A percentile compares a stretch with the other conserved stretches of the same genome.
Conservation (phyloP, 2,329 filamentous ascomycete species). For the Pseudogymnoascus sp. region DNA sequence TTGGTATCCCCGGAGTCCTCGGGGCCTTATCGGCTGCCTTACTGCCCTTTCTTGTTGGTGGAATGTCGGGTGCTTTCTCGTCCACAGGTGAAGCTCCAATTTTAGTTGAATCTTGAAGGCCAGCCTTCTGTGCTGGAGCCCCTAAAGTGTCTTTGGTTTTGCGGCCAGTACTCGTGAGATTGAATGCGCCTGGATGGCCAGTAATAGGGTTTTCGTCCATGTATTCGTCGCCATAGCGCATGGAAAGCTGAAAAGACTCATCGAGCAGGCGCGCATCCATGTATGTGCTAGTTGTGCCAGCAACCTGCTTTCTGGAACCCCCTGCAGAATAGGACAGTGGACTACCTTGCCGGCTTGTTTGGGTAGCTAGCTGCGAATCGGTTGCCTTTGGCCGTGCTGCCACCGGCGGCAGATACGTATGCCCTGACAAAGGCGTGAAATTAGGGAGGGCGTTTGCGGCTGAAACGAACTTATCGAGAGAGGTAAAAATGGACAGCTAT, state of each 20-base stretch:
- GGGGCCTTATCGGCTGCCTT: constrained; percentile 25
- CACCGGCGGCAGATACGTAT: constrained; percentile 26
- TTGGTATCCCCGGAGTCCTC: constrained; percentile 27
- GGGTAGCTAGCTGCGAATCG: constrained; percentile 19
- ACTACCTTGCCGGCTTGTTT: constrained; percentile 30
- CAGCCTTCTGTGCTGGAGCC: constrained; percentile 15
- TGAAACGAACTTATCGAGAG: constrained; percentile 26
- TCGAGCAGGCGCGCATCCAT: constrained; percentile 33
- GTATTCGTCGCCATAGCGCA: constrained; percentile 53
- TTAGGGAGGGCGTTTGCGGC: constrained; percentile 25
- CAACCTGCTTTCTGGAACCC: constrained; percentile 17
- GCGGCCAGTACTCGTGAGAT: constrained; percentile 52
- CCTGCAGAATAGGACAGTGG: constrained; percentile 35
- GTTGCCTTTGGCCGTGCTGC: constrained; percentile 14
- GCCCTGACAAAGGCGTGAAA: constrained; percentile 44
- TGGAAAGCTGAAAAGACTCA: constrained; percentile 48
- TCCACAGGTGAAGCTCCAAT: constrained; percentile 14
- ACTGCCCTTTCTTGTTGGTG: constrained; percentile 21
- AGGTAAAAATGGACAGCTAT: constrained; percentile 21
- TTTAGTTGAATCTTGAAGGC: constrained; percentile 15
- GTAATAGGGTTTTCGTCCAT: constrained; percentile 62
- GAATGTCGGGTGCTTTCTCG: constrained; percentile 22
- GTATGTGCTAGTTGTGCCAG: constrained; percentile 20
- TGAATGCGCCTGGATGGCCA: constrained; percentile 56
- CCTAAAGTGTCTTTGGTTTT: constrained; percentile 23